Base-by-base conservation (phyloP, 768 basidiomycete genomes). In the Lyophyllum atratum region DNA sequence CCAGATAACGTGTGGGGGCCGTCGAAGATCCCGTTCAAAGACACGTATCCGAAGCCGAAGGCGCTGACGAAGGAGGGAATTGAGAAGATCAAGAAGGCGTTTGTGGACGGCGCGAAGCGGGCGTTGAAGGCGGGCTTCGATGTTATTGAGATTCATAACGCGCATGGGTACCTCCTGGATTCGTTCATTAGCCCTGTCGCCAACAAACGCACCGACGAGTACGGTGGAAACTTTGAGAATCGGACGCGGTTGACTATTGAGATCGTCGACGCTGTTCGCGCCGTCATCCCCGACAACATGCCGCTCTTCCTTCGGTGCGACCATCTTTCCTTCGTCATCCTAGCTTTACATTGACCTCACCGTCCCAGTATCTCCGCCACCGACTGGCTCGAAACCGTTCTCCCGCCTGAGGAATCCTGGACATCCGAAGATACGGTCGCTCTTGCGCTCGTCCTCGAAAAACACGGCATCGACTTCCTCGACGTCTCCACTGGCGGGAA, bases 171-270 rank as follows among this genome's bases (percentile, higher is more conserved):
- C 66, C 69, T 87, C 15, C 54, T 87, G 4, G 73, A 75, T 56
- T 69, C 72, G n/a, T 92, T 91, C 72, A 48, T 84, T 46, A 85
- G 83, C 54, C 89, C 89, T 0, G 68, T 70, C 2, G 72, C 76
- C 54, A 89, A 89, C 74, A 80, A 82, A 59, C 80, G 87, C 21
- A 85, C 80, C 3, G 87, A 89, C 66, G 76, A 81, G 58, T 92
- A 89, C 64, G 88, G 88, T 0, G 89, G 89, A 1, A 81, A 78
- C 60, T 81, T 89, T 55, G 86, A 89, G 69, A 91, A 89, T 64
- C 78, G 90, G 19, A 80, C 74, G 15, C 12, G 46, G 4, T n/a
- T 47, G n/a, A 47, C 46, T 14, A 3, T 47, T 5, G 46, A 47
- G 65, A 74, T 90, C 42, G 81, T 86, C 14, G 83, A 87, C 48